phyloP scores from a whole-genome alignment of 768 basidiomycete genomes.

The Lactarius indigo region DNA sequence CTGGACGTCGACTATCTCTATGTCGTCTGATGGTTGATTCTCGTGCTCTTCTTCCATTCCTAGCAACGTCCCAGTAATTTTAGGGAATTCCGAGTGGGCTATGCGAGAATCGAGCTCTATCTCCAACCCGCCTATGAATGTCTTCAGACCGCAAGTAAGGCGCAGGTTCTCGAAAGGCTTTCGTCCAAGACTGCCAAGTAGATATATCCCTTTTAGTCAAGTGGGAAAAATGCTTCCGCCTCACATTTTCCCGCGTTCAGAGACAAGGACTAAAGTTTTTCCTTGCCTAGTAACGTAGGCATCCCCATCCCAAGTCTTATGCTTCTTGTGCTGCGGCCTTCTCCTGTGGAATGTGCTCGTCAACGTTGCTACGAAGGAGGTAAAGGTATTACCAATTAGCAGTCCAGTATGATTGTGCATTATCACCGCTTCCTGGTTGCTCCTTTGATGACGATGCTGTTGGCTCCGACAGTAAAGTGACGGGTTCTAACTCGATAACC shows the following conservation, averaged over 20 bases:
- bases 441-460: constrained; percentile 9
- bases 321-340: constrained; percentile 68
- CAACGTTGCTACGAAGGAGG: constrained; percentile 4
- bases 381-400: constrained; percentile 55
- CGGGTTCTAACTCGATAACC: constrained; percentile 40
- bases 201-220: neutral
- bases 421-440: constrained; percentile 19
- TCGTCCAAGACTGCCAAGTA: constrained; percentile 50
- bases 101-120: constrained; percentile 57
- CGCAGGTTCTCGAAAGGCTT: constrained; percentile 56
- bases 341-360: constrained; percentile 46
- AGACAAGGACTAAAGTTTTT: constrained; percentile 56
- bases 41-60: constrained; percentile 33
- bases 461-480: constrained; percentile 27
- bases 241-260: constrained; percentile 70
- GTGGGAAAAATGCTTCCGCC: constrained; percentile 24
- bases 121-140: constrained; percentile 55
- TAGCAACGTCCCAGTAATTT: constrained; percentile 33
- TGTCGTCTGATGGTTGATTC: constrained; percentile 20
- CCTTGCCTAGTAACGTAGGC: constrained; percentile 53
- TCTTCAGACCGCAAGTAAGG: constrained; percentile 43
- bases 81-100: constrained; percentile 49
- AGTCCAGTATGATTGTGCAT: constrained; percentile 50
- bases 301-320: constrained; percentile 86
- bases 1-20: constrained; percentile 8